Percentiles rank a stretch among this genome's conserved stretches.
These are phyloP conservation scores for Protomyces arabidopsidicola DNA, from an alignment of 1,139 yeast genomes.

Conservation along the genomic window DNA sequence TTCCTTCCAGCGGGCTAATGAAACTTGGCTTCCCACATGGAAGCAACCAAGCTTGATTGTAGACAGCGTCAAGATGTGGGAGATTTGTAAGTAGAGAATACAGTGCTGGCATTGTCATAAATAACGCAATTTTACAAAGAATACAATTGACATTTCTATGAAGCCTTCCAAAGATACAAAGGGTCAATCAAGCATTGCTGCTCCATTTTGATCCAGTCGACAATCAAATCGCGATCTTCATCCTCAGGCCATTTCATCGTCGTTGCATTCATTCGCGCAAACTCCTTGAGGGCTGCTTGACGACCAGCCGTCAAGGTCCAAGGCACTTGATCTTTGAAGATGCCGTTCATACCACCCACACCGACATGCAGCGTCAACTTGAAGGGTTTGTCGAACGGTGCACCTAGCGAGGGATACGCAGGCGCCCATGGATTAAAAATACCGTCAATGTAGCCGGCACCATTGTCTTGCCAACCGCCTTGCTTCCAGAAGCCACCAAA, in stretches of 20 bases:
- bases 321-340: conserved; percentile 29
- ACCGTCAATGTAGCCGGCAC: conserved; percentile 8
- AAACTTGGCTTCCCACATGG: conserved; percentile 20
- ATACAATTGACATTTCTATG: not conserved
- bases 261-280: conserved; percentile 1
- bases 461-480: conserved; percentile 26
- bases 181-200: conserved; percentile 20
- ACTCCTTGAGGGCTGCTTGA: conserved; percentile 16
- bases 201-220: conserved; percentile 22
- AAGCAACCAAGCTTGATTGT: conserved; percentile 12
- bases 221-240: conserved; percentile 23
- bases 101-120: not conserved
- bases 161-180: not conserved
- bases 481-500: conserved; percentile 29
- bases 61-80: conserved; percentile 24
- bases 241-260: conserved; percentile 25
- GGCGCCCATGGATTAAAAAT: conserved; percentile 28
- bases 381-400: conserved; percentile 32
- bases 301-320: conserved; percentile 26
- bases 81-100: conserved; percentile 12
- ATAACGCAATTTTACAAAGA: not conserved
- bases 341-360: conserved; percentile 33
- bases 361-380: conserved; percentile 32
- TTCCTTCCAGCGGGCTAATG: conserved; percentile 1
- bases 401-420: conserved; percentile 27